Base-by-base conservation (phyloP, 805 yeast species). In the Cyberlindnera mycetangii region DNA sequence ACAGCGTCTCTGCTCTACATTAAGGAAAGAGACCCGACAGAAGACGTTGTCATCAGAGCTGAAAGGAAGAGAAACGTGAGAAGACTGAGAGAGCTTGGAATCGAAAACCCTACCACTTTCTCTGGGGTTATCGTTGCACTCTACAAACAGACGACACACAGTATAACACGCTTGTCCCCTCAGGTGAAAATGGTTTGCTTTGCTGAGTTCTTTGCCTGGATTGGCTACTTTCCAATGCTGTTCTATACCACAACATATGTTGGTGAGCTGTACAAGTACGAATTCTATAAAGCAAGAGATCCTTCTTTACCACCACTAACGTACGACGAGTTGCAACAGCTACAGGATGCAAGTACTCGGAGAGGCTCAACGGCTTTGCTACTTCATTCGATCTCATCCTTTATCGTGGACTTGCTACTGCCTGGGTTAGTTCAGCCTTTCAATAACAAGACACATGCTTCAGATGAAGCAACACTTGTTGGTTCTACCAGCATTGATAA, bases 241-340 rank as follows among this genome's bases (percentile, higher is more conserved):
- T 81, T 80, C 49, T 81, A 80, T 54, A 79, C 84, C 4, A 76
- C 85, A 3, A 78, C 84, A 0, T 81, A 79, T 58, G 84, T 81
- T 15, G 83, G 83, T 0, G 84, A 77, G 47, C 61, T 81, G 14
- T 79, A 76, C 60, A 62, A 68, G 25, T 65, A 58, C 34, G 75
- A 75, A 45, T 50, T 58, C 25, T 60, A 56, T 35, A 42, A 50
- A 10, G 47, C 54, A 12, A 68, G 78, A 5, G 69, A 64, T 34
- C 68, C 71, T 3, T 40, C 53, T 6, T 39, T 55, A 7, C 66
- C 66, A 3, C 60, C 66, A 1, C 56, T 76, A 27, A 70, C 76
- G 0, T 56, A 51, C 4, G 54, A 45, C 8, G 73, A 71, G 24
- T 61, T 64, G 6, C 62, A 65, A 25, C 60, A 56, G 32, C 45